A percentile compares a stretch with the other conserved stretches of the same genome.
phyloP scores from a whole-genome alignment of 768 basidiomycete genomes.

The Trametes cubensis region DNA sequence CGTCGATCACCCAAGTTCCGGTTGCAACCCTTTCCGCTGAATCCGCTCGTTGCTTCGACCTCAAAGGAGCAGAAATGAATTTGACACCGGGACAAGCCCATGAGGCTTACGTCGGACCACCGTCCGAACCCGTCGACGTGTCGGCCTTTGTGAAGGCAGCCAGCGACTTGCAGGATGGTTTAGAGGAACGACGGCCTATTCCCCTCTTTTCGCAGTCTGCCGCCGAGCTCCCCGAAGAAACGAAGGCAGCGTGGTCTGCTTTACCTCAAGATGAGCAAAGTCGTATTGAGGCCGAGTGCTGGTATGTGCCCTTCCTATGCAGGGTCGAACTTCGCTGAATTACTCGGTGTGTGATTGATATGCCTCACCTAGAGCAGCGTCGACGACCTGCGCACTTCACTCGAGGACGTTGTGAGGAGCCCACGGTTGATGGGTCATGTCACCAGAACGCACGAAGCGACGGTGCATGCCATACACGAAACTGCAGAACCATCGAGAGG shows the following conservation, averaged over 20 bases:
- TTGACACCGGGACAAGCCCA: slow-evolving; percentile 29
- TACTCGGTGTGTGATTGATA: not conserved
- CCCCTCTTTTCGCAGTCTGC: slow-evolving; percentile 13
- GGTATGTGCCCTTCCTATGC: slow-evolving; percentile 30
- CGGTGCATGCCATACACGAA: slow-evolving; percentile 41
- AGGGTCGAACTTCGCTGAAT: too few species aligned
- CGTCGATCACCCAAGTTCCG: slow-evolving; percentile 5
- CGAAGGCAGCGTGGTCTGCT: slow-evolving; percentile 12
- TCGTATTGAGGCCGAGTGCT: slow-evolving; percentile 38
- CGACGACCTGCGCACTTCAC: slow-evolving; percentile 47
- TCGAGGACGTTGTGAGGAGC: slow-evolving; percentile 54
- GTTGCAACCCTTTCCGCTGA: not conserved
- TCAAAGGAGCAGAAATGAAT: slow-evolving; percentile 12
- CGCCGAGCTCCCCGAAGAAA: slow-evolving; percentile 3
- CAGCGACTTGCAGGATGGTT: slow-evolving; percentile 12
- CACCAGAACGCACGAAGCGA: slow-evolving; percentile 52
- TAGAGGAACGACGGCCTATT: not conserved
- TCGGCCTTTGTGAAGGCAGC: slow-evolving; percentile 31
- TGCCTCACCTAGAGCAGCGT: slow-evolving; percentile 44
- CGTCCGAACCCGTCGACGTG: slow-evolving; percentile 36
- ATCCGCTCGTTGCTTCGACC: not conserved
- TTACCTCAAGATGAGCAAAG: slow-evolving; percentile 20
- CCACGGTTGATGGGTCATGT: slow-evolving; percentile 62
- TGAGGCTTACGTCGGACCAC: slow-evolving; percentile 32
- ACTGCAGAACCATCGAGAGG: slow-evolving; percentile 39